These are phyloP conservation scores for Morella rubra DNA, from an alignment of 306 rosid genomes.

Conservation along the genomic window DNA sequence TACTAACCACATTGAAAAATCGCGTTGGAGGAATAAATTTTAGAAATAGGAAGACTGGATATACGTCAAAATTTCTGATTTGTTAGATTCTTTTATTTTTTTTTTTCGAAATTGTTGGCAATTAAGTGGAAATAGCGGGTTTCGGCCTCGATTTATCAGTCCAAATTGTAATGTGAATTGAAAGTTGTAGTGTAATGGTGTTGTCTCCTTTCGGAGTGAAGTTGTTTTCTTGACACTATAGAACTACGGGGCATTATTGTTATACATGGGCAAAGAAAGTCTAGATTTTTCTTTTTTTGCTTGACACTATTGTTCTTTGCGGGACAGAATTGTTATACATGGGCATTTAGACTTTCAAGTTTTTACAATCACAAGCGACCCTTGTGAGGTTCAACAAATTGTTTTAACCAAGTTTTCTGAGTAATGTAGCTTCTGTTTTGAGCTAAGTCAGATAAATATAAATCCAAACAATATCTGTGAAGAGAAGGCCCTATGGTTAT, in stretches of 20 bases:
- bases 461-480: not conserved
- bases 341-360: not conserved
- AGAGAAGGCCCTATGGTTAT: not conserved
- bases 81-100: not conserved
- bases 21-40: not conserved
- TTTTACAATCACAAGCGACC: not conserved
- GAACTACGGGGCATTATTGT: not conserved
- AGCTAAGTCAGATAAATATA: not conserved
- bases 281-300: too few species aligned
- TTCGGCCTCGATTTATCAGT: not conserved
- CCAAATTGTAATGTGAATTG: not conserved
- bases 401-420: not conserved
- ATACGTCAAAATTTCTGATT: not conserved
- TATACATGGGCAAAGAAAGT: not conserved
- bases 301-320: too few species aligned
- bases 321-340: too few species aligned
- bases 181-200: not conserved
- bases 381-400: too few species aligned
- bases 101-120: not conserved
- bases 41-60: not conserved
- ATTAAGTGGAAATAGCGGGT: not conserved
- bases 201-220: not conserved
- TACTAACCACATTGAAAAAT: not conserved
- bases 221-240: not conserved
- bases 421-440: not conserved